Base-by-base conservation (phyloP, 2,329 filamentous ascomycete species). In the Clarireedia monteithiana region DNA sequence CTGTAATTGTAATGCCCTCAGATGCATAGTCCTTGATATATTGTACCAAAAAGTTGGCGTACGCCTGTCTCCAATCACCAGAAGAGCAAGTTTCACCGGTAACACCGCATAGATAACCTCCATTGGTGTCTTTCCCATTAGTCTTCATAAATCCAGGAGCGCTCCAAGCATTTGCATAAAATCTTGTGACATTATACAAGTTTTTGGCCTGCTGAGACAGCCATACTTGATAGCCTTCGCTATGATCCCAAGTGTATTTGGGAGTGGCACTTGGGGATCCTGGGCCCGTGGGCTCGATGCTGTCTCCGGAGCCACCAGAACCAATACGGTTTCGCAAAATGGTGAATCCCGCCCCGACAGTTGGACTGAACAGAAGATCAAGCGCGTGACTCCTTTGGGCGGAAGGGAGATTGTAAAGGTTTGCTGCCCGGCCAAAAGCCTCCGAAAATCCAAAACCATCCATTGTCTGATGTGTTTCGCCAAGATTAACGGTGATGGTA, bases 101-200 rank as follows among this genome's bases (percentile, higher is more conserved):
- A 34, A 34, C 30, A 12, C 30, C 30, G 10, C 30, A 34, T 14
- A 34, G 30, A 14, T 34, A 34, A 9, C 30, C 30, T 34, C 30
- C 30, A 12, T 34, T 34, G 30, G 30, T 38, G 20, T 53, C 17
- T 40, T 73, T 68, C 2, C 66, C 68, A 54, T 77, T 77, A 5
- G 73, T 77, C 68, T 78, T 78, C 76, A 79, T 78, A 60, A 72
- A 78, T 0, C 74, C 74, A 0, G 76, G 76, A 0, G 76, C 75
- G 55, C 71, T 74, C 76, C 76, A 79, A 0, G 77, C 75, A 65
- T 79, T 72, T 3, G 72, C 74, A 58, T 77, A 76, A 58, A 77
- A 34, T 34, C 30, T 34, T 34, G 30, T 34, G 72, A 2, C 68
- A 71, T 44, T 69, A 78, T 15, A 77, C 71, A 3, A 73, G 72